A percentile compares a stretch with the other conserved stretches of the same genome.
These are phyloP conservation scores for Fimicolochytrium jonesii DNA, from an alignment of 192 early-diverging fungal species.

Conservation along the genomic window DNA sequence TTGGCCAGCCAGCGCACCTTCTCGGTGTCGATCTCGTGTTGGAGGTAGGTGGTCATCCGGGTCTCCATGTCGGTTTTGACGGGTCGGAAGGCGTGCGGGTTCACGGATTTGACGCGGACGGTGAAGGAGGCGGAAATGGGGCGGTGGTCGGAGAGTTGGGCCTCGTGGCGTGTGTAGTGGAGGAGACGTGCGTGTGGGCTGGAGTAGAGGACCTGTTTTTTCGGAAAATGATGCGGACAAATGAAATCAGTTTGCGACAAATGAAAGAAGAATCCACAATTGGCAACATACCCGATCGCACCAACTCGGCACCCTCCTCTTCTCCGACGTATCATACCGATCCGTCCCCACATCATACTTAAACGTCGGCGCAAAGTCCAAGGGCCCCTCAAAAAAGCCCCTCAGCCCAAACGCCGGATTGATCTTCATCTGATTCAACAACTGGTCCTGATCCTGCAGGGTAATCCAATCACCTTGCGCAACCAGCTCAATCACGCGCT, in stretches of 20 bases:
- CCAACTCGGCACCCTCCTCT: constrained; percentile 90
- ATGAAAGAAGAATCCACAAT: too few species aligned
- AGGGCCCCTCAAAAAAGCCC: constrained; percentile 69
- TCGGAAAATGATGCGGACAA: neutral
- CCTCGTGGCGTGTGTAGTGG: constrained; percentile 66
- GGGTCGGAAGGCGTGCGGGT: neutral
- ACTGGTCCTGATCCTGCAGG: constrained; percentile 51
- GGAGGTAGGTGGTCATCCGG: neutral
- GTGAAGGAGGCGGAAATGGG: constrained; percentile 73
- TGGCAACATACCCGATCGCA: constrained; percentile 77
- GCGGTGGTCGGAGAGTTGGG: constrained; percentile 76
- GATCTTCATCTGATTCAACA: constrained; percentile 29
- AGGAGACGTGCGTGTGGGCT: constrained; percentile 29
- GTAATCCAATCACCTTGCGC: constrained; percentile 53
- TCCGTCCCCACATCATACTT: constrained; percentile 82
- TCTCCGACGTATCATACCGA: constrained; percentile 87
- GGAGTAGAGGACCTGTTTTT: constrained; percentile 37
- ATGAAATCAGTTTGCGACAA: neutral
- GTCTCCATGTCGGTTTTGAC: constrained; percentile 13
- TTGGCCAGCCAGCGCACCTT: constrained; percentile 16
- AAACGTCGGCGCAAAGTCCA: constrained; percentile 92
- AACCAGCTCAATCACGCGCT: constrained; percentile 59
- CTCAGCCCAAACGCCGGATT: constrained; percentile 74
- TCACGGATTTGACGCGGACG: constrained; percentile 49
- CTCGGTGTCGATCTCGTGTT: neutral